Conservation (phyloP, 202 grass and related monocot genomes). For the Elaeis oleifera region DNA sequence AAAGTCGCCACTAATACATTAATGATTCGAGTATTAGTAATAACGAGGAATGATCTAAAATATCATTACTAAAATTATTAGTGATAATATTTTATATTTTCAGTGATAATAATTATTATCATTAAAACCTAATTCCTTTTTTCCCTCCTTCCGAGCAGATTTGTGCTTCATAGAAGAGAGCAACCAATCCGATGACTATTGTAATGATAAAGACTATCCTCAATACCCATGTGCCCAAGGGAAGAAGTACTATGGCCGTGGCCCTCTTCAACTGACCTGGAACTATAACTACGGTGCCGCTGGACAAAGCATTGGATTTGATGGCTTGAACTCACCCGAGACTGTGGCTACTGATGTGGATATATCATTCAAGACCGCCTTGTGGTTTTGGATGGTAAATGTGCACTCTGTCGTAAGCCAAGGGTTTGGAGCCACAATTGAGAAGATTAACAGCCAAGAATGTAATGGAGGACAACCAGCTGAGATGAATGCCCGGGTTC, state of each 20-base stretch:
- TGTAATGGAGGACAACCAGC: background rate
- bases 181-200: background rate
- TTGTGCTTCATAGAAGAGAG: background rate
- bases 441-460: background rate
- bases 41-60: no score
- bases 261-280: constrained; percentile 1
- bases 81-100: no score
- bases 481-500: background rate
- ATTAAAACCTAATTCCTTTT: no score
- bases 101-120: no score
- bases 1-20: no score
- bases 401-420: background rate
- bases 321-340: background rate
- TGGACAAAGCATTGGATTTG: background rate
- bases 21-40: no score
- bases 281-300: background rate
- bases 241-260: background rate
- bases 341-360: background rate
- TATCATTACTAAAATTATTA: no score
- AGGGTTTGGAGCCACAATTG: background rate
- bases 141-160: background rate
- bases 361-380: background rate
- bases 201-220: background rate
- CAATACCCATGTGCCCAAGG: background rate
- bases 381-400: background rate